A percentile compares a stretch with the other conserved stretches of the same genome.
Evolutionary conservation across 1,139 yeast genomes (phyloP).

Genomic region (Spathaspora sp.): DNA sequence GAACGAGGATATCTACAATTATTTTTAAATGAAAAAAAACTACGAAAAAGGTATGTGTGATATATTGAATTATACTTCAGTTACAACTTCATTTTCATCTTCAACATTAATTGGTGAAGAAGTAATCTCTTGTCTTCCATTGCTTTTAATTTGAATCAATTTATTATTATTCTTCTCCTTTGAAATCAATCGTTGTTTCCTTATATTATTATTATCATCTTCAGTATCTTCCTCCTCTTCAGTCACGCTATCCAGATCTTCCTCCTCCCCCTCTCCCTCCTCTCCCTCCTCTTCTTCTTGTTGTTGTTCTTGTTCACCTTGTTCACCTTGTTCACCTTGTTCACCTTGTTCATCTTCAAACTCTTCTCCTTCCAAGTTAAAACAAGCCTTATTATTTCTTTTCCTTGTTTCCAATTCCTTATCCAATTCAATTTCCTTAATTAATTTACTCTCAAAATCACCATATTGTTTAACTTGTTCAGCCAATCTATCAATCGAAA

Average conservation of each 20-base stretch:
- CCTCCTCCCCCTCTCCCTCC: constrained; percentile 11
- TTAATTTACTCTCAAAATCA: constrained; percentile 12
- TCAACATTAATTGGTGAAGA: constrained; percentile 21
- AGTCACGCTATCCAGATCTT: too few species aligned
- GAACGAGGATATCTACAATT: too few species aligned
- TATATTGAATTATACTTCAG: not conserved
- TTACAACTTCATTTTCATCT: not conserved
- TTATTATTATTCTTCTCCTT: constrained; percentile 26
- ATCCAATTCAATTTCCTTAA: constrained; percentile 9
- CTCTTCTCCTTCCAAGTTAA: constrained; percentile 14
- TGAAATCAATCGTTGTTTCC: constrained; percentile 37
- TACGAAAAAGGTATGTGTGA: too few species aligned
- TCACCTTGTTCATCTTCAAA: too few species aligned
- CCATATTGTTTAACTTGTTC: constrained; percentile 19
- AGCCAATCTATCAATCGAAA: constrained; percentile 13
- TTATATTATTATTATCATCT: constrained; percentile 21
- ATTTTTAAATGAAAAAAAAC: too few species aligned
- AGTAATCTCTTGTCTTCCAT: constrained; percentile 22
- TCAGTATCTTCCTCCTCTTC: constrained; percentile 13
- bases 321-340: too few species aligned
- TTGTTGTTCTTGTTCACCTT: too few species aligned
- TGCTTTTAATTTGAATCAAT: constrained; percentile 24
- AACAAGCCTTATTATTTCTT: constrained; percentile 7
- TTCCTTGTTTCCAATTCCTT: constrained; percentile 8
- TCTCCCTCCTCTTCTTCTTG: constrained; percentile 9